Base-by-base conservation (phyloP, 169 alveolate species). In the Theileria luwenshuni region DNA sequence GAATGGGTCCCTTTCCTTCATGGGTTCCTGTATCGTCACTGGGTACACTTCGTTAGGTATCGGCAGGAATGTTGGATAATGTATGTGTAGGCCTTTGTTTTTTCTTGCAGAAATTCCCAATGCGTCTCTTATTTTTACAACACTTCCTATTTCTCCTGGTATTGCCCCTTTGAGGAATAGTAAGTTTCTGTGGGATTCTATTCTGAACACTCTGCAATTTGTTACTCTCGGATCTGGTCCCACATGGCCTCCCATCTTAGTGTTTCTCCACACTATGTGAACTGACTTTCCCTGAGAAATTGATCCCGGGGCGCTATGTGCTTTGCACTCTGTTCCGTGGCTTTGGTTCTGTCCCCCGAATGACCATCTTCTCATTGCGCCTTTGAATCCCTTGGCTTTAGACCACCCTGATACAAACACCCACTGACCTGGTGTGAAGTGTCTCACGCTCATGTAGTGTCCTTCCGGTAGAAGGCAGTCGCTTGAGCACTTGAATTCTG, bases 341-440 rank as follows among this genome's bases (percentile, higher is more conserved):
- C 94, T 73, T 30, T 86, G 74, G 61, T 76, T 85, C 79, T 83
- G 86, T 12, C 96, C 95, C 17, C 94, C 92, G 56, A 92, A 92
- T 5, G 85, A 85, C 96, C 96, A 92, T 32, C 92, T 75, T 45
- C 92, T 74, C 92, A 91, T 86, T n/a, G 93, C 94, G 1, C 96
- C 96, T 71, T 84, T 86, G 69, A 85, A 92, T 0, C 96, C 96
- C 75, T 90, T 91, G 25, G 86, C 90, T 45, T 83, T 86, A n/a
- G 92, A 69, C 85, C 93, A 90, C 27, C 95, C 94, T 19, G 94
- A 77, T 7, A 92, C 95, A 52, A 92, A 91, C 54, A 92, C 92
- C 90, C 93, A 83, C 85, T 91, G 95, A 0, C 96, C 96, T 0
- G 96, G 95, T 2, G 94, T 85, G 77, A 92, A 92, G 75, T 92